Base-by-base conservation (phyloP, 2,329 filamentous ascomycete genomes). In the Botryotinia globosa region DNA sequence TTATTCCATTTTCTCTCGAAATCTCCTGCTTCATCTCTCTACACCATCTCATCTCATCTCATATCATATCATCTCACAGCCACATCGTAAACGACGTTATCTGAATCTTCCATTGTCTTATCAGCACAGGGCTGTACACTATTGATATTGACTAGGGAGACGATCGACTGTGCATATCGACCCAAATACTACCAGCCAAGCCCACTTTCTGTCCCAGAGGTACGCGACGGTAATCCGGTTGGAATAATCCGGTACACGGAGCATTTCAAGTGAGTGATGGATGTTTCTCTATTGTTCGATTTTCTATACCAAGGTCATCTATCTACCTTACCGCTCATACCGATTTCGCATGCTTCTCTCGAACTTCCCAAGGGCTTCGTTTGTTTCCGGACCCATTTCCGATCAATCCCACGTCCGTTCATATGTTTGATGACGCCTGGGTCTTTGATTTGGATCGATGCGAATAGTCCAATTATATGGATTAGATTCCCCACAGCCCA, bases 131-230 rank as follows among this genome's bases (percentile, higher is more conserved):
- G 39, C 34, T 68, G 54, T 34, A 51, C 51, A 61, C 20, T 42
- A 61, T 67, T 72, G 54, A 72, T 72, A 68, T 61, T 29, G 18
- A 61, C 63, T 59, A 54, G 48, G 59, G 32, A 68, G 48, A 68
- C 20, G 39, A 68, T 59, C 29, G 16, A 61, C 63, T 32, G 34
- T 51, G 63, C 70, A 72, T 68, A 72, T 68, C 70, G 42, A 59
- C 12, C 70, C 48, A 39, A 5, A 32, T 67, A 25, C 22, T 34
- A 59, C 22, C 48, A 37, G 39, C 62, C 70, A 42, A 61, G 34
- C 18, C 34, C 34, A 20, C 22, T 58, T 32, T 25, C 61, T 48
- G 18, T 48, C 39, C 70, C 51, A 44, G 44, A 51, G 37, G 65
- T 37, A 67, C 39, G 45, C 51, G 20, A 61, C 51, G 29, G 37